phyloP scores from a whole-genome alignment of 2,329 filamentous ascomycete genomes.

The Dactylonectria macrodidyma region DNA sequence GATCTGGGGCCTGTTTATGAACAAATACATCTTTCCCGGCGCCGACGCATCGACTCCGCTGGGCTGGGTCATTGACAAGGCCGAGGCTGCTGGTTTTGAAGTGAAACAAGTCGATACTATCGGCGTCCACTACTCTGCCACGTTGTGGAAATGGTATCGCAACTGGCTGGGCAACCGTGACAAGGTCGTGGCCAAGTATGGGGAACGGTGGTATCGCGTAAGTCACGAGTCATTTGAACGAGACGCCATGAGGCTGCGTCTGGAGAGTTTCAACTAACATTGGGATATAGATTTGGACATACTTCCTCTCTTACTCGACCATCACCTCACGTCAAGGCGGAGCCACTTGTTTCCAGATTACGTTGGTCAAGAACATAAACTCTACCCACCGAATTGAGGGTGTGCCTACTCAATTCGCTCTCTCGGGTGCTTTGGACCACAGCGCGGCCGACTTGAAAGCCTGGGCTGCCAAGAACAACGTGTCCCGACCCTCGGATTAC shows the following conservation, averaged over 20 bases:
- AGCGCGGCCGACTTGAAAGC: conserved; percentile 51
- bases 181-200: conserved; percentile 95
- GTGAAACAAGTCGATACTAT: conserved; percentile 94
- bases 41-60: conserved; percentile 95
- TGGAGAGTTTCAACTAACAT: not conserved
- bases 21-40: conserved; percentile 98
- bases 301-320: conserved; percentile 89
- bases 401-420: conserved; percentile 77
- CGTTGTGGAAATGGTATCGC: conserved; percentile 97
- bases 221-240: conserved; percentile 54
- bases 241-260: not conserved
- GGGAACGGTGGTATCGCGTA: conserved; percentile 93
- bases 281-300: conserved; percentile 83
- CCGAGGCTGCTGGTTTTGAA: conserved; percentile 81
- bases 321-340: conserved; percentile 88
- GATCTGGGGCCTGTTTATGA: conserved; percentile 99
- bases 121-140: conserved; percentile 96
- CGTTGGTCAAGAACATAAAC: conserved; percentile 93
- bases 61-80: conserved; percentile 85
- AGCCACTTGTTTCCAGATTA: conserved; percentile 92
- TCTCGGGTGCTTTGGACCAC: conserved; percentile 55
- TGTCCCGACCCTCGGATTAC: conserved; percentile 49
- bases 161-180: conserved; percentile 97
- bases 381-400: conserved; percentile 88
- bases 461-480: conserved; percentile 56